Evolutionary conservation across 140 eudicot species (phyloP).

Genomic region (Flaveria floridana): DNA sequence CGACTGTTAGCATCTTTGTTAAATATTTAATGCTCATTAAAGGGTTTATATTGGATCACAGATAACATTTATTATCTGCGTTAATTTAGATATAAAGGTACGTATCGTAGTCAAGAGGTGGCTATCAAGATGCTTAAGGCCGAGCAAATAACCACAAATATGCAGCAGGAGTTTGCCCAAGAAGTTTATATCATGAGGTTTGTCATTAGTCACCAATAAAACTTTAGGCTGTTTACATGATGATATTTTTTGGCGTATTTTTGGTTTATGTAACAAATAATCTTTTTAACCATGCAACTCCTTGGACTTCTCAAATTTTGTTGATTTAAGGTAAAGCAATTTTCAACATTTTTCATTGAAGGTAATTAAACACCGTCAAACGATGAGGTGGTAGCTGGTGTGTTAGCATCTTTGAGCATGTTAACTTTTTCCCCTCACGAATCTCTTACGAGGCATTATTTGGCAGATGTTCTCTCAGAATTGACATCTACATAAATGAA

Average conservation of each 20-base stretch:
- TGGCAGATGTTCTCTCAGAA: too few species aligned
- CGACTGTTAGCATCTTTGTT: constrained; percentile 3
- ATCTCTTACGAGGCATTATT: not conserved
- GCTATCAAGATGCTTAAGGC: constrained; percentile 88
- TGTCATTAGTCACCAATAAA: constrained; percentile 24
- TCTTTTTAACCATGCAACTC: not conserved
- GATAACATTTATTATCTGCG: not conserved
- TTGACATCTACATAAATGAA: not conserved
- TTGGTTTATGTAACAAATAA: not conserved
- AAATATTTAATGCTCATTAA: not conserved
- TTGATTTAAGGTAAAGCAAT: not conserved
- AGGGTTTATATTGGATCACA: constrained; percentile 7
- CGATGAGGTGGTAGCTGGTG: not conserved
- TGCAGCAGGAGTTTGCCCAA: constrained; percentile 86
- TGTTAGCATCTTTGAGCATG: not conserved
- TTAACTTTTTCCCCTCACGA: not conserved
- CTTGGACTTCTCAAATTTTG: not conserved
- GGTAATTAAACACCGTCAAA: not conserved
- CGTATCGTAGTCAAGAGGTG: constrained; percentile 84
- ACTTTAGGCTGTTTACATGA: not conserved
- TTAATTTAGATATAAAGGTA: constrained; percentile 74
- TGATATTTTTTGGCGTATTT: not conserved
- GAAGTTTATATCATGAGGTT: constrained; percentile 93
- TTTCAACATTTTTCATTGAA: not conserved
- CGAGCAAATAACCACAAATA: constrained; percentile 57